Evolutionary conservation across 2,329 filamentous ascomycete species (phyloP).

Genomic region (Colletotrichum sublineola): DNA sequence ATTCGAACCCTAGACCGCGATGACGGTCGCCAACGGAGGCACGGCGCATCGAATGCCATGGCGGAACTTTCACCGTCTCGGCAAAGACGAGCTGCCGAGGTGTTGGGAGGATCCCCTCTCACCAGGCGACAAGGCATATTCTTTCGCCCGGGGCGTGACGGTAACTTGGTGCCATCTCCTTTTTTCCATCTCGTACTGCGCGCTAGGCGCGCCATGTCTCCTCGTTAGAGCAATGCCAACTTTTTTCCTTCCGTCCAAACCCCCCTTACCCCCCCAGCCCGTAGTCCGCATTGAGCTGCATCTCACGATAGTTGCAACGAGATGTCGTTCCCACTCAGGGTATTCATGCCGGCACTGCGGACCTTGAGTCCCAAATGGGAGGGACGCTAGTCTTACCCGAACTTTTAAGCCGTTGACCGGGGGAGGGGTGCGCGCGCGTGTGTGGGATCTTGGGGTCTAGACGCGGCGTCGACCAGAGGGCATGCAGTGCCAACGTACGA

Average conservation of each 20-base stretch:
- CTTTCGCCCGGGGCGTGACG: slow-evolving; percentile 21
- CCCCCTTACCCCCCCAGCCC: not conserved
- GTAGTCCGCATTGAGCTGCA: not conserved
- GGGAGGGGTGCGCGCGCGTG: not conserved
- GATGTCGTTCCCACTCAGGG: slow-evolving; percentile 1
- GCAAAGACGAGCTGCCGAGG: not conserved
- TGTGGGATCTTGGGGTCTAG: slow-evolving; percentile 33
- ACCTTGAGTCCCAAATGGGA: slow-evolving; percentile 34
- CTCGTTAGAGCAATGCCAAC: slow-evolving; percentile 30
- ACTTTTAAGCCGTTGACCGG: not conserved
- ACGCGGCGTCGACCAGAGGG: slow-evolving; percentile 30
- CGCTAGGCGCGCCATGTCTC: slow-evolving; percentile 21
- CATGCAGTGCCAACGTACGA: slow-evolving; percentile 36
- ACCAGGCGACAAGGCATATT: slow-evolving; percentile 5
- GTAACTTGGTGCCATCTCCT: slow-evolving; percentile 12
- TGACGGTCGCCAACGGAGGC: slow-evolving; percentile 2
- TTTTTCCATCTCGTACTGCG: not conserved
- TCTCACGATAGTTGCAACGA: slow-evolving; percentile 5
- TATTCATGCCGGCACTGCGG: slow-evolving; percentile 15
- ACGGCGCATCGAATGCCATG: not conserved
- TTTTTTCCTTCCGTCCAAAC: not conserved
- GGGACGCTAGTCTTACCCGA: slow-evolving; percentile 27
- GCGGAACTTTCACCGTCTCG: not conserved
- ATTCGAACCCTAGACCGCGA: not conserved
- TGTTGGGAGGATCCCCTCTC: not conserved